phyloP scores from a whole-genome alignment of 768 basidiomycete species.

The Russula olivacea region DNA sequence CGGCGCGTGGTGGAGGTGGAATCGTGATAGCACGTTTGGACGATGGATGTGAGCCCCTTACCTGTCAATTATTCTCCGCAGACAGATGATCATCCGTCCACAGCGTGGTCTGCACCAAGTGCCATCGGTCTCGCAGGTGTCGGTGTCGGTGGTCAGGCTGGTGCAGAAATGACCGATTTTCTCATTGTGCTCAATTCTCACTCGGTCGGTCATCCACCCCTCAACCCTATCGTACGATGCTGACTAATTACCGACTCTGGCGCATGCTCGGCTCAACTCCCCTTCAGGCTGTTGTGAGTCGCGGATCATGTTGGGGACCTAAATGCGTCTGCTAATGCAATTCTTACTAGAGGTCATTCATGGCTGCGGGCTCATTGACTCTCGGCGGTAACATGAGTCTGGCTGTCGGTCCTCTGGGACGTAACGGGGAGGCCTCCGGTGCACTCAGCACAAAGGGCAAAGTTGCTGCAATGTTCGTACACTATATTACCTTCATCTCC shows the following conservation, averaged over 20 bases:
- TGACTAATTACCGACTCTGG: constrained; percentile 14
- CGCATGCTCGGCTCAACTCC: background rate
- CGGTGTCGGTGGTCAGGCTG: constrained; percentile 79
- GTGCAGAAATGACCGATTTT: constrained; percentile 88
- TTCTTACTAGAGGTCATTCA: constrained; percentile 63
- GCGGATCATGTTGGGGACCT: background rate
- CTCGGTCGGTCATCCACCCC: constrained; percentile 45
- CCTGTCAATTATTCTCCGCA: background rate
- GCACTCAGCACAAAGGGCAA: constrained; percentile 79
- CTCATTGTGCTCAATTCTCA: constrained; percentile 81
- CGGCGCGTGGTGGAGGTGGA: constrained; percentile 78
- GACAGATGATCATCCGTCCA: constrained; percentile 1
- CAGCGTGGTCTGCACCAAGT: constrained; percentile 90
- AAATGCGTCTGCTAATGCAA: background rate
- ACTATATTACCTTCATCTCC: background rate
- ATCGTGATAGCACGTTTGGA: constrained; percentile 80
- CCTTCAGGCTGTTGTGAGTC: constrained; percentile 57
- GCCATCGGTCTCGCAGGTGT: constrained; percentile 92
- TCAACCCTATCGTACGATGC: background rate
- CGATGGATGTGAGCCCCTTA: constrained; percentile 62
- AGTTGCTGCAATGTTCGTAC: constrained; percentile 78
- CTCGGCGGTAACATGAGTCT: constrained; percentile 88
- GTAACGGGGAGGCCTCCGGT: constrained; percentile 90
- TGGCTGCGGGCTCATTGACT: constrained; percentile 88
- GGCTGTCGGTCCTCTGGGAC: constrained; percentile 86